Conservation (phyloP, 2,329 filamentous ascomycete genomes). For the Drechslerella dactyloides region DNA sequence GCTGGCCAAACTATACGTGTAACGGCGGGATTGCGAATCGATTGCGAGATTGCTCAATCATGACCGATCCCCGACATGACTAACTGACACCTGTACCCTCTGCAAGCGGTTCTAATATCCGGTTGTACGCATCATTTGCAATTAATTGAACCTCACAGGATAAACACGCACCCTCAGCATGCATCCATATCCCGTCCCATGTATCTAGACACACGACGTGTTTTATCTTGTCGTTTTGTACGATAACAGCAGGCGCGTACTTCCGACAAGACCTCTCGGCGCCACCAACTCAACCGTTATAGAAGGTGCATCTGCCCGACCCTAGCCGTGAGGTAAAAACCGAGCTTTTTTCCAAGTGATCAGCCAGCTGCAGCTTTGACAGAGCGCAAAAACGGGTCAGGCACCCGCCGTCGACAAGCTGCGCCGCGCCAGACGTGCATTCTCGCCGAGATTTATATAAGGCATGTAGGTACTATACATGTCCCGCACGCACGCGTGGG, state of each 20-base stretch:
- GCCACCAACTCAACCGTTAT: constrained; percentile 32
- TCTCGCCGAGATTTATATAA: constrained; percentile 39
- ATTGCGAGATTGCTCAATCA: no score
- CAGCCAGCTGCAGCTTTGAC: constrained; percentile 20
- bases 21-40: not conserved
- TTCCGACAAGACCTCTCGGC: constrained; percentile 49
- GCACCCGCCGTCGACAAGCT: constrained; percentile 22
- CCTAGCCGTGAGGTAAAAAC: constrained; percentile 16
- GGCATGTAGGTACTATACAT: constrained; percentile 4
- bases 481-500: no score
- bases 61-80: no score
- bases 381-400: constrained; percentile 39
- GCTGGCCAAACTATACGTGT: not conserved
- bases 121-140: no score
- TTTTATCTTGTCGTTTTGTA: constrained; percentile 25
- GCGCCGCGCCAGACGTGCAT: constrained; percentile 11
- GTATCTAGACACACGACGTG: not conserved
- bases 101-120: no score
- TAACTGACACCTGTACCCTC: no score
- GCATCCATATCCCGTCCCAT: not conserved
- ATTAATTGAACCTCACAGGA: not conserved
- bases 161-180: not conserved
- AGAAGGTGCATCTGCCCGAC: constrained; percentile 36
- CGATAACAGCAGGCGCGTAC: constrained; percentile 41
- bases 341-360: constrained; percentile 48